Evolutionary conservation across 1,284 basidiomycete species (phyloP).

Genomic region (Xerocomus minutiporus): DNA sequence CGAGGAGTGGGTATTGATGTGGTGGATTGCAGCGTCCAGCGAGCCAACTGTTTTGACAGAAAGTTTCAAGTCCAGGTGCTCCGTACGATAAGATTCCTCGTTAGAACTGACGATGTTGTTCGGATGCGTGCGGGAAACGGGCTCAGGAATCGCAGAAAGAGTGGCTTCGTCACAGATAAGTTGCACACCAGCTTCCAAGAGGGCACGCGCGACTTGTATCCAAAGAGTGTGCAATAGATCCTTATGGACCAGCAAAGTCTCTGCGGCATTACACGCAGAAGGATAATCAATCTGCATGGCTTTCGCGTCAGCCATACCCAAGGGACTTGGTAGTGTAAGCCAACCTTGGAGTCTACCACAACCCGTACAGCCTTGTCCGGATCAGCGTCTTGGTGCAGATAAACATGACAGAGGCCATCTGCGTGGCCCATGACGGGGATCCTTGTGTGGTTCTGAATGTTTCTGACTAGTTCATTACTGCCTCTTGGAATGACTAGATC

Average conservation of each 20-base stretch:
- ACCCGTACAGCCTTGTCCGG: slow-evolving; percentile 76
- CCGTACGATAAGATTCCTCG: slow-evolving; percentile 73
- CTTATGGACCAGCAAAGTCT: slow-evolving; percentile 86
- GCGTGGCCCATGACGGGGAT: slow-evolving; percentile 99
- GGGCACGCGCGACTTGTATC: slow-evolving; percentile 72
- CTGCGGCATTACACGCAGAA: slow-evolving; percentile 92
- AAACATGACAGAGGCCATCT: slow-evolving; percentile 90
- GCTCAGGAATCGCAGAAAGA: slow-evolving; percentile 46
- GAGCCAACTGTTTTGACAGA: slow-evolving; percentile 76
- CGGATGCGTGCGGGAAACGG: slow-evolving; percentile 28
- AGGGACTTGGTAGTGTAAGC: slow-evolving; percentile 10
- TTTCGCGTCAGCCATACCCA: background rate
- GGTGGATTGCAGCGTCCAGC: slow-evolving; percentile 71
- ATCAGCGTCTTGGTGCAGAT: slow-evolving; percentile 82
- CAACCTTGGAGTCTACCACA: slow-evolving; percentile 88
- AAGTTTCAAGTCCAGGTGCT: slow-evolving; percentile 82
- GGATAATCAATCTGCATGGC: slow-evolving; percentile 80
- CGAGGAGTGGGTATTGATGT: slow-evolving; percentile 91
- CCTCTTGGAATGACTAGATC: slow-evolving; percentile 97
- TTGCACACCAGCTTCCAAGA: slow-evolving; percentile 68
- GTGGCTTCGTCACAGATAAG: slow-evolving; percentile 76
- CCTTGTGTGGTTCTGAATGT: slow-evolving; percentile 85
- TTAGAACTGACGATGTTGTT: slow-evolving; percentile 51
- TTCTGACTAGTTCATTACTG: slow-evolving; percentile 85
- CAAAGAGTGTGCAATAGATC: slow-evolving; percentile 69